A percentile compares a stretch with the other conserved stretches of the same genome.
These are phyloP conservation scores for Sphaerobolus stellatus DNA, from an alignment of 1,284 basidiomycete species.

Conservation along the genomic window DNA sequence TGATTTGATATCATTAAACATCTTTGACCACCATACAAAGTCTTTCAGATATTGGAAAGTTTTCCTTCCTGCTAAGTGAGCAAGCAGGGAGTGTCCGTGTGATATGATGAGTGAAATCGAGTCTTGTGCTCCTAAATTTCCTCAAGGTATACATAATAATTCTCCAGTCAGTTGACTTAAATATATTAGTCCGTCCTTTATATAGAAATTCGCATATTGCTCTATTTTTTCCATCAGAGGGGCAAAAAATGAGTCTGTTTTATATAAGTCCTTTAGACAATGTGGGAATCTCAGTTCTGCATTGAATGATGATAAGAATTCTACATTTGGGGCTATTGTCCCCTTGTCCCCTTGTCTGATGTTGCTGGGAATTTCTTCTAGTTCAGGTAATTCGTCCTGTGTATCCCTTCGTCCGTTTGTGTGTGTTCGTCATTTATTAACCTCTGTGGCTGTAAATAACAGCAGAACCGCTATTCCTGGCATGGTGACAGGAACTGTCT, in stretches of 20 bases:
- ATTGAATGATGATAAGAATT: too few relatives aligned
- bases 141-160: conserved; percentile 36
- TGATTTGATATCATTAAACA: conserved; percentile 23
- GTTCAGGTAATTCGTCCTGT: too few relatives aligned
- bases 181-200: conserved; percentile 26
- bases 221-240: conserved; percentile 1
- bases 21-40: conserved; percentile 37
- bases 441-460: too few relatives aligned
- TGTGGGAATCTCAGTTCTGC: too few relatives aligned
- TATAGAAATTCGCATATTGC: conserved; percentile 26
- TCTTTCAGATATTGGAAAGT: conserved; percentile 30
- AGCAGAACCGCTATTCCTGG: too few relatives aligned
- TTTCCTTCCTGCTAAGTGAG: conserved; percentile 34
- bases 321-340: too few relatives aligned
- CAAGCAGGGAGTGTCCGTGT: conserved; percentile 33
- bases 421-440: too few relatives aligned
- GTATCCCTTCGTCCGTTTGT: too few relatives aligned
- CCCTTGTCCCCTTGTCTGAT: too few relatives aligned
- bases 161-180: conserved; percentile 15
- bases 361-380: too few relatives aligned
- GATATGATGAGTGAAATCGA: conserved; percentile 32
- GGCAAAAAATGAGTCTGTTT: conserved; percentile 12
- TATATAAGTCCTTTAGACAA: conserved; percentile 1
- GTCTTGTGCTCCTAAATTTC: conserved; percentile 19
- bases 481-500: too few relatives aligned